Base-by-base conservation (phyloP, 1,139 yeast species). In the Saccharomyces hybrid region DNA sequence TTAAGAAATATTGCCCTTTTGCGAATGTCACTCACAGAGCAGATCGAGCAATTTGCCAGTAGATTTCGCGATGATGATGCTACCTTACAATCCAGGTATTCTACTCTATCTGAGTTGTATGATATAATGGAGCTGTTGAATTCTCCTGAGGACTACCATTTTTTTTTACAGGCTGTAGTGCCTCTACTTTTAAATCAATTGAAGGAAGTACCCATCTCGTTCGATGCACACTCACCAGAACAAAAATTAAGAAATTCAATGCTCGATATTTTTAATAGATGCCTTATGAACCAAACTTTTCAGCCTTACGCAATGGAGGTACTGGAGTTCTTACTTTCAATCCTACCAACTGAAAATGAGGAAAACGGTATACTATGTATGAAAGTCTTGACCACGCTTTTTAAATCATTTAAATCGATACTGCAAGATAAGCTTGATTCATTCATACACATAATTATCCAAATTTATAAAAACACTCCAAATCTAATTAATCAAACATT, bases 321-420 rank as follows among this genome's bases (percentile, higher is more conserved):
- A 28, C 74, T 88, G 64, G 83, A 81, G 48, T 73, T 78, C n/a
- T 73, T 91, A 55, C 81, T 84, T 65, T 72, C 73, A 34, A 74
- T 87, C 16, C 74, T 93, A 57, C 81, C 80, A 24, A 76, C 73
- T 16, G 99, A 95, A 67, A 93, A 95, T 68, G 99, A 95, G 71
- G 98, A 91, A 61, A 93, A 93, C 68, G 99, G 98, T 51, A 90
- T 90, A 1, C 76, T 90, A 55, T 87, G 96, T 68, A 85, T 91
- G 86, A 91, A 89, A 69, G 84, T 90, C 54, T 78, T 91, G 55
- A 89, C 98, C n/a, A 81, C 87, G 50, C 75, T 93, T 55, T 96
- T 91, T 73, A 86, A 95, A 69, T 82, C 95, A 0, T 93, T 87
- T 73, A 91, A 88, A 72, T 71, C 79, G 19, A 76, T 78, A 47